Conservation (phyloP, 768 basidiomycete species). For the Mycena haematopus region DNA sequence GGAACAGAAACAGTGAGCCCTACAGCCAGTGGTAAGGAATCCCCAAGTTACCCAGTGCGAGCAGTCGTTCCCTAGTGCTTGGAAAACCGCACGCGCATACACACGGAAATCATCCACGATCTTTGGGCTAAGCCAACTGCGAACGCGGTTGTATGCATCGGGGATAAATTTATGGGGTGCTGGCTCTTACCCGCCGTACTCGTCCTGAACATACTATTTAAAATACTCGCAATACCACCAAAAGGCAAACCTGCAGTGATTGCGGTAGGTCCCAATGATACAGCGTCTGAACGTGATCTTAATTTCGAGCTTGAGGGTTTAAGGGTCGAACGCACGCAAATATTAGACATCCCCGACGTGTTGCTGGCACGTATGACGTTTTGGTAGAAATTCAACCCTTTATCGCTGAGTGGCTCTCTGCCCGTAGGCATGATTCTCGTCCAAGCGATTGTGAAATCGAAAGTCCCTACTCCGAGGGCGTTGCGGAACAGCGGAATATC, state of each 20-base stretch:
- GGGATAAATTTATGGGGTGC: background rate
- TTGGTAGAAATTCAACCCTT: constrained; percentile 54
- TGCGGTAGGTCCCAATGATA: constrained; percentile 64
- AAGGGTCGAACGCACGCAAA: constrained; percentile 47
- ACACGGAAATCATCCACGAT: constrained; percentile 52
- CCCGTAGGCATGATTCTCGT: constrained; percentile 59
- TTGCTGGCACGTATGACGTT: constrained; percentile 51
- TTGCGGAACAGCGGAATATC: constrained; percentile 52
- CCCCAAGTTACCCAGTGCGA: constrained; percentile 25
- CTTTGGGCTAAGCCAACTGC: constrained; percentile 55
- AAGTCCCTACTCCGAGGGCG: constrained; percentile 52
- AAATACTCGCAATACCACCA: no score
- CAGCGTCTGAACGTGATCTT: constrained; percentile 42
- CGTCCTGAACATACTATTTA: constrained; percentile 3
- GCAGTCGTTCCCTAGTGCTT: constrained; percentile 25
- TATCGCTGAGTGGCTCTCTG: constrained; percentile 52
- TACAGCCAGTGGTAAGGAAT: no score
- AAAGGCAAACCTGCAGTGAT: constrained; percentile 52
- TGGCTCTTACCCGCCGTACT: constrained; percentile 28
- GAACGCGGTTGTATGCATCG: background rate
- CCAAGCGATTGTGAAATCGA: constrained; percentile 62
- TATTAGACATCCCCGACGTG: constrained; percentile 50
- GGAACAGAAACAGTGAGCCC: background rate
- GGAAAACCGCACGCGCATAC: constrained; percentile 43
- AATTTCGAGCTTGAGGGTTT: background rate